phyloP scores from a whole-genome alignment of 2,329 filamentous ascomycete species.

The Verticillium longisporum region DNA sequence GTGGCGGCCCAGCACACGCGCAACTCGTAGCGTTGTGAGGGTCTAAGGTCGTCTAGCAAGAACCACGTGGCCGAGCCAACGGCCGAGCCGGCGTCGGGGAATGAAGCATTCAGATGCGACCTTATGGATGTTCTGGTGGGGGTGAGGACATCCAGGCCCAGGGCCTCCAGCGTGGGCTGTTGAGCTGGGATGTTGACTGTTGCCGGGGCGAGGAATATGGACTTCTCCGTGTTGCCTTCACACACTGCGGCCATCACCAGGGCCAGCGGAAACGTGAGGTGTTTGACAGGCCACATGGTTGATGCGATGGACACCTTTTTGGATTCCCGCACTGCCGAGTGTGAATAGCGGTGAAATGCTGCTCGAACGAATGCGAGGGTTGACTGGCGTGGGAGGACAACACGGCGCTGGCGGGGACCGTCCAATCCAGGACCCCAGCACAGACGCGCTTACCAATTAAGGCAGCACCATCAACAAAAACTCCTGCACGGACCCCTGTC shows the following conservation, averaged over 20 bases:
- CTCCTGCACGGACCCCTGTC: conserved; percentile 8
- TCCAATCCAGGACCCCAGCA: not conserved
- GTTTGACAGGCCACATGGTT: not conserved
- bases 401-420: not conserved
- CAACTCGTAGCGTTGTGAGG: conserved; percentile 78
- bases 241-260: not conserved
- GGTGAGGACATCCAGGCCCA: conserved; percentile 60
- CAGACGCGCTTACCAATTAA: conserved; percentile 12
- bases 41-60: conserved; percentile 62
- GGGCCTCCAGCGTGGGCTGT: conserved; percentile 49
- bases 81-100: conserved; percentile 48
- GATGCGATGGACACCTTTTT: not conserved
- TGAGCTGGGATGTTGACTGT: conserved; percentile 47
- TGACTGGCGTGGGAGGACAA: not conserved
- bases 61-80: conserved; percentile 69
- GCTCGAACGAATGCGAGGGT: not conserved
- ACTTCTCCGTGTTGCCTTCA: conserved; percentile 79
- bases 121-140: conserved; percentile 49
- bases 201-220: conserved; percentile 72
- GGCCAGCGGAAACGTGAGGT: not conserved
- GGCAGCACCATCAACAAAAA: conserved; percentile 12
- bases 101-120: conserved; percentile 59
- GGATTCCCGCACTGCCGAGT: not conserved
- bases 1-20: conserved; percentile 91
- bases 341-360: not conserved